Conservation (phyloP, 176 grass and related monocot species). For the Oropetium thomaeum region DNA sequence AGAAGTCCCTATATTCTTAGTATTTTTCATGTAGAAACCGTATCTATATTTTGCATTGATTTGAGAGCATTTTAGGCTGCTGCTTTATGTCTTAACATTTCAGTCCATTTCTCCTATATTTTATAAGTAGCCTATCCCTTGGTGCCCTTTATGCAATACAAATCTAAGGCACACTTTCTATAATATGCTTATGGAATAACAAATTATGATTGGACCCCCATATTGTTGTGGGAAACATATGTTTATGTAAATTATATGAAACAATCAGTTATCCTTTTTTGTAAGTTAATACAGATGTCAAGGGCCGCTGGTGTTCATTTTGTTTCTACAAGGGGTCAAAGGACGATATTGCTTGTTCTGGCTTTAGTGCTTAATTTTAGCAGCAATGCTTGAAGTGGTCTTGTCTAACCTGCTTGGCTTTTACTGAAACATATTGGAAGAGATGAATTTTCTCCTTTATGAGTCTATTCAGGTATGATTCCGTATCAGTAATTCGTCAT, state of each 20-base stretch:
- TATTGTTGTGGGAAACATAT: not conserved
- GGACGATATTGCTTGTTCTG: not conserved
- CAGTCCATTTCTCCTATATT: no score
- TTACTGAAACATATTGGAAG: not conserved
- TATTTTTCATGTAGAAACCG: not conserved
- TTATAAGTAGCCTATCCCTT: not conserved
- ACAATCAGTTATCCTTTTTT: not conserved
- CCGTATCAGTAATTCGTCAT: not conserved
- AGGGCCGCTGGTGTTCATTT: not conserved
- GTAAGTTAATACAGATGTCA: not conserved
- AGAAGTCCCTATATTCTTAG: no score
- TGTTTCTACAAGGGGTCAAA: not conserved
- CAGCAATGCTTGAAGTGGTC: not conserved
- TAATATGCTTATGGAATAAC: not conserved
- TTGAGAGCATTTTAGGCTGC: not conserved
- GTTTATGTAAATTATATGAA: not conserved
- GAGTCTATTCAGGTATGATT: not conserved
- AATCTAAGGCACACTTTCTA: no score
- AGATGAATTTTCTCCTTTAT: not conserved
- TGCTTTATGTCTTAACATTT: no score
- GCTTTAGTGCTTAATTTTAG: not conserved
- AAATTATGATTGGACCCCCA: not conserved
- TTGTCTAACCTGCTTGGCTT: not conserved
- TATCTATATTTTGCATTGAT: not conserved
- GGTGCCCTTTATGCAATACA: no score